These are phyloP conservation scores for Ceratocystis colombiana DNA, from an alignment of 2,329 filamentous ascomycete species.

Conservation along the genomic window DNA sequence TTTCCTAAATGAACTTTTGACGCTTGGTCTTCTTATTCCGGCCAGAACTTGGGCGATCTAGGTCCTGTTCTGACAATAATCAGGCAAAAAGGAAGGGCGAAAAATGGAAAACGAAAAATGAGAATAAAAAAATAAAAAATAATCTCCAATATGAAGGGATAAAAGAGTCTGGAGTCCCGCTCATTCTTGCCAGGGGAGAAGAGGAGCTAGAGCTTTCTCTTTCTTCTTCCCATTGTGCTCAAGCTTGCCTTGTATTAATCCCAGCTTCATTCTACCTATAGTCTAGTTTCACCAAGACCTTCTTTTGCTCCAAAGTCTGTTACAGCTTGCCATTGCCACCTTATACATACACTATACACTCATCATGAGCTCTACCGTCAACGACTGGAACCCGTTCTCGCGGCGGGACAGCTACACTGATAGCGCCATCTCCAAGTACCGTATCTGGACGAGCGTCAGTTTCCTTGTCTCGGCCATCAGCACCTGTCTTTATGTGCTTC, in stretches of 20 bases:
- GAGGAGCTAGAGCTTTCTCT: not conserved
- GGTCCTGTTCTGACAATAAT: not conserved
- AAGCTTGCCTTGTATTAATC: not conserved
- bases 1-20: too few species aligned
- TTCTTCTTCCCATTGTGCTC: not conserved
- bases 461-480: constrained; percentile 66
- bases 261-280: not conserved
- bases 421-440: constrained; percentile 59
- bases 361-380: constrained; percentile 16
- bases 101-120: not conserved
- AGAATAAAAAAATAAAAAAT: not conserved
- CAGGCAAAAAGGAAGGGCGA: too few species aligned
- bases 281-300: not conserved
- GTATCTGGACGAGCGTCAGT: constrained; percentile 59
- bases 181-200: not conserved
- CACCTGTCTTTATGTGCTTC: constrained; percentile 63
- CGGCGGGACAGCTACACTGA: constrained; percentile 56
- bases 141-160: constrained; percentile 10
- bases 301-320: not conserved
- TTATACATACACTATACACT: not conserved
- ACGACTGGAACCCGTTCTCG: constrained; percentile 61
- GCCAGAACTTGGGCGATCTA: not conserved
- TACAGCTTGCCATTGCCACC: too few species aligned
- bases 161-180: constrained; percentile 1
- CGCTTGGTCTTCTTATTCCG: constrained; percentile 10